phyloP scores from a whole-genome alignment of 2,329 filamentous ascomycete genomes.

The Penicillium sp. region DNA sequence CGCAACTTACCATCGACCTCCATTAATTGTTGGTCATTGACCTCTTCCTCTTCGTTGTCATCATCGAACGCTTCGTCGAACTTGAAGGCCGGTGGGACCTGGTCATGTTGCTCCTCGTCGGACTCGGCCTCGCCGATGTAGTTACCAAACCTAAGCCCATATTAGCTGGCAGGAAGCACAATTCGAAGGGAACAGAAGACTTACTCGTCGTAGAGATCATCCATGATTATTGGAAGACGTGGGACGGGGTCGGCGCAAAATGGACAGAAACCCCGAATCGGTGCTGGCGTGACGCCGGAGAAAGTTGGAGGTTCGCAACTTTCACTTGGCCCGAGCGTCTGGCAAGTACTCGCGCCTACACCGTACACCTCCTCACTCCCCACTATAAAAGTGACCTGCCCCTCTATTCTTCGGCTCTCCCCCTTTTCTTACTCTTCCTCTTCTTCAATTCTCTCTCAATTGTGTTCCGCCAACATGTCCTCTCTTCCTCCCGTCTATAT shows the following conservation, averaged over 20 bases:
- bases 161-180: conserved; percentile 9
- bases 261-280: conserved; percentile 13
- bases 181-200: conserved; percentile 5
- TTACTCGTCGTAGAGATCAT: conserved; percentile 96
- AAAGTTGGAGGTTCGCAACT: conserved; percentile 19
- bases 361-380: conserved; percentile 27
- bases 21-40: conserved; percentile 81
- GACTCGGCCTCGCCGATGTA: conserved; percentile 94
- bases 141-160: conserved; percentile 76
- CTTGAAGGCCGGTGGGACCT: conserved; percentile 77
- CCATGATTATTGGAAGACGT: conserved; percentile 57
- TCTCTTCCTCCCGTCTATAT: conserved; percentile 89
- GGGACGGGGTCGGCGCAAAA: background rate
- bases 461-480: conserved; percentile 60
- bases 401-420: background rate
- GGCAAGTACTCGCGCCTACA: conserved; percentile 25
- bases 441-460: background rate
- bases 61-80: conserved; percentile 68
- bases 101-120: conserved; percentile 76
- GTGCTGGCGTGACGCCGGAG: conserved; percentile 21
- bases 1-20: conserved; percentile 71
- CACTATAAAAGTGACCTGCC: background rate
- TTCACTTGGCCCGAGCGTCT: conserved; percentile 23
- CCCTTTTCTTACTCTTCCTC: background rate
- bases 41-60: conserved; percentile 57